Conservation (phyloP, 805 yeast species). For the Komagataella ulmi region DNA sequence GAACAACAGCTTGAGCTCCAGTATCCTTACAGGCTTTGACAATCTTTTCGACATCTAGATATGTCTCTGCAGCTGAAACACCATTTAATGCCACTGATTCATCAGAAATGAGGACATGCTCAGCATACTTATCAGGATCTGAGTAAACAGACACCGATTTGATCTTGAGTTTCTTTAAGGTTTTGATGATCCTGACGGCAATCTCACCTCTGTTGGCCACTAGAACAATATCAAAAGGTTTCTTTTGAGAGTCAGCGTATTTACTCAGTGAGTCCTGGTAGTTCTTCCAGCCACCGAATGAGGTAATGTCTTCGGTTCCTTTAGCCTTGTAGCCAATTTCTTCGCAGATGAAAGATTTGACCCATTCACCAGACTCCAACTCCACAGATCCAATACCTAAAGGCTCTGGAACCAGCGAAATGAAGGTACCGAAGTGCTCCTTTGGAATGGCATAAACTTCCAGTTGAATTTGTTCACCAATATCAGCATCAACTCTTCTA, state of each 20-base stretch:
- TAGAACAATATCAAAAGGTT: slow-evolving; percentile 72
- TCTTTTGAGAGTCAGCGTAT: slow-evolving; percentile 21
- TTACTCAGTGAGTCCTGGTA: slow-evolving; percentile 26
- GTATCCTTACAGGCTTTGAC: slow-evolving; percentile 73
- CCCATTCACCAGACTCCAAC: slow-evolving; percentile 66
- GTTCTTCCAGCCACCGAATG: slow-evolving; percentile 77
- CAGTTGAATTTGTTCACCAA: slow-evolving; percentile 51
- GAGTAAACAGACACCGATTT: slow-evolving; percentile 81
- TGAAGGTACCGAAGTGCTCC: slow-evolving; percentile 70
- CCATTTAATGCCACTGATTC: slow-evolving; percentile 72
- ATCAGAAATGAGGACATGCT: slow-evolving; percentile 79
- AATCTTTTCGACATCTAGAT: slow-evolving; percentile 74
- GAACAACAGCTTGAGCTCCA: slow-evolving; percentile 89
- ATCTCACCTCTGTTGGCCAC: slow-evolving; percentile 98
- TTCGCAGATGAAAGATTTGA: slow-evolving; percentile 91
- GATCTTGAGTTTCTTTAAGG: slow-evolving; percentile 70
- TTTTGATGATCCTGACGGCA: slow-evolving; percentile 86
- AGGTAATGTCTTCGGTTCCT: slow-evolving; percentile 74
- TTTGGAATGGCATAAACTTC: slow-evolving; percentile 79
- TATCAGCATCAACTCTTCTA: slow-evolving; percentile 39
- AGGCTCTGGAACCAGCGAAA: slow-evolving; percentile 86
- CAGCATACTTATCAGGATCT: slow-evolving; percentile 79
- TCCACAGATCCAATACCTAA: slow-evolving; percentile 92
- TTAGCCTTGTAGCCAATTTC: slow-evolving; percentile 65
- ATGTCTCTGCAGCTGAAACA: slow-evolving; percentile 79